phyloP scores from a whole-genome alignment of 495 filamentous ascomycete genomes.

The Lophium mytilinum region DNA sequence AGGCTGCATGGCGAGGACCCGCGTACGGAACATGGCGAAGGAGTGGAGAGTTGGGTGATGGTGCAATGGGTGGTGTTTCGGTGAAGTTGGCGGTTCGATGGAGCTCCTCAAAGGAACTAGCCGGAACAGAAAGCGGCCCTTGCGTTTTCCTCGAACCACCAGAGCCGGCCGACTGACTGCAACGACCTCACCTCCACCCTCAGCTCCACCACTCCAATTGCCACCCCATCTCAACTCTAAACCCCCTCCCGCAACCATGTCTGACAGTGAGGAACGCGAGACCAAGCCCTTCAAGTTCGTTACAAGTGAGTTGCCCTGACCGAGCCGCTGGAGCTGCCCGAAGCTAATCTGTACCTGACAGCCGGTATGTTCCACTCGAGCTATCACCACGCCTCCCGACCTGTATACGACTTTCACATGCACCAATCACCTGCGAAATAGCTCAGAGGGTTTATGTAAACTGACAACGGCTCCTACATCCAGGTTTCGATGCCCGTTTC shows the following conservation, averaged over 20 bases:
- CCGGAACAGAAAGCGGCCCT: background rate
- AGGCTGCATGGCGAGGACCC: constrained; percentile 52
- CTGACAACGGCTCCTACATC: background rate
- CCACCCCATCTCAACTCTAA: constrained; percentile 23
- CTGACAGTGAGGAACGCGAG: constrained; percentile 74
- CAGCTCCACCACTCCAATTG: constrained; percentile 7
- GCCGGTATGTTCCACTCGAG: constrained; percentile 27
- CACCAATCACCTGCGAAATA: background rate
- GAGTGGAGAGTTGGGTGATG: background rate
- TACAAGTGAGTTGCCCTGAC: constrained; percentile 62
- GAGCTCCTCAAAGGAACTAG: constrained; percentile 6
- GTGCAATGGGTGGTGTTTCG: background rate
- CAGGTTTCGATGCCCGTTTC: constrained; percentile 98
- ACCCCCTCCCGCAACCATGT: constrained; percentile 49
- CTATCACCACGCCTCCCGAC: background rate
- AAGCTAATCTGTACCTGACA: constrained; percentile 17
- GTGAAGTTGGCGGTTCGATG: constrained; percentile 3
- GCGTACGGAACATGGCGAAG: constrained; percentile 16
- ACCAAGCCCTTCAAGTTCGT: constrained; percentile 99
- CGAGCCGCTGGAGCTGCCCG: background rate
- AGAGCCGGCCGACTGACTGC: background rate
- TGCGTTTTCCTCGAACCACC: constrained; percentile 3
- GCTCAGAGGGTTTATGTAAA: background rate
- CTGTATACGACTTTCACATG: background rate
- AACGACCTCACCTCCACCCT: constrained; percentile 9